Evolutionary conservation across 257 asterid species (phyloP), one percentile per base, ranked within the genome.

Genomic region (Plantago ovata): DNA sequence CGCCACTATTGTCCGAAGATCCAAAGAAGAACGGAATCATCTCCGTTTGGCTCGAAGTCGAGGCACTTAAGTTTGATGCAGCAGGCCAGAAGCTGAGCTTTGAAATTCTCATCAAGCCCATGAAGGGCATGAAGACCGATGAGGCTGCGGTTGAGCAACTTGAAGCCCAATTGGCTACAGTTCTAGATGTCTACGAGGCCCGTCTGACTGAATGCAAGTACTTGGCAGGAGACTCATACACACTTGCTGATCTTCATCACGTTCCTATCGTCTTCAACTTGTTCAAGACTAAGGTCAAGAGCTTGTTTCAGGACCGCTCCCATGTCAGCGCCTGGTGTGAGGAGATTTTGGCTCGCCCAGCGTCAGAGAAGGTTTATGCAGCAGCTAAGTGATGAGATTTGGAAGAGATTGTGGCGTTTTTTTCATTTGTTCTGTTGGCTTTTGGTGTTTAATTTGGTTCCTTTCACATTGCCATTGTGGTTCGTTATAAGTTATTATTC

Each of bases 101-200:
- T 11, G 82, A 77, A 23, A 38, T 55, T 9, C 4, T 38, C 0
- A 38, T 55, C 11, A 60, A 60, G 46, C 65, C 65, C 16, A 0
- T 60, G 9, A 16, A 11, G 45, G 65, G 56, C 44, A 0, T 45
- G 65, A 18, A 54, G 2, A 42, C 69, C 10, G 77, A 77, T 52
- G 79, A 64, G 3, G 66, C 57, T 6, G 52, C 4, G 2, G 67
- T 77, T 0, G 77, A 65, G 1, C 36, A 56, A 23, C 19, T 63
- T 53, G 32, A 63, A 23, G 70, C 6, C 6, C 65, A 74, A 13
- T 14, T 81, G 0, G 78, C 53, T 13, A 22, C 41, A 1, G 74
- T 81, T 56, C 79, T 84, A 1, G 94, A 84, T 12, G 60, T 81
- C 10, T 84, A 84, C 52, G 94, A 84, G 62, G 52, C 71, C 4